A percentile compares a stretch with the other conserved stretches of the same genome.
These are phyloP conservation scores for Lachancea dasiensis DNA, from an alignment of 805 yeast species.

Conservation along the genomic window DNA sequence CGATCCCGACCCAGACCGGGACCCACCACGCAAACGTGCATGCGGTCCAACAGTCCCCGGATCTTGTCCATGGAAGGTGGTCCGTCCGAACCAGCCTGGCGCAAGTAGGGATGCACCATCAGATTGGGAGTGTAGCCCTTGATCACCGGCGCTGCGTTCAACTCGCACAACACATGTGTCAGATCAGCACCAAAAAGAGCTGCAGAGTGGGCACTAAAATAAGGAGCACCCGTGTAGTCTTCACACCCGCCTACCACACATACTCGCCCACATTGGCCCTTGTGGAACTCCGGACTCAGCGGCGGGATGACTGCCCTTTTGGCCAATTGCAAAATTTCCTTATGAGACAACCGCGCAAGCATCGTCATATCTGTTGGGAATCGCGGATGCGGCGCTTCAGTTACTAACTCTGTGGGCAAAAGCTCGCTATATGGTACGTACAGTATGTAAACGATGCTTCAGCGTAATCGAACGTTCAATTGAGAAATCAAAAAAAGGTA, in stretches of 20 bases:
- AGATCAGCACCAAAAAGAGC: slow-evolving; percentile 83
- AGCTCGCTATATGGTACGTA: too few species aligned
- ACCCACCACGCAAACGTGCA: slow-evolving; percentile 82
- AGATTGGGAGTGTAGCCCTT: slow-evolving; percentile 86
- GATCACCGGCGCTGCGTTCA: slow-evolving; percentile 69
- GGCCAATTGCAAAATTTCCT: slow-evolving; percentile 46
- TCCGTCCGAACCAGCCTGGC: slow-evolving; percentile 36
- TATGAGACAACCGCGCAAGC: slow-evolving; percentile 18
- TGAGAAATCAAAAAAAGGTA: too few species aligned
- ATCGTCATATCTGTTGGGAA: background rate
- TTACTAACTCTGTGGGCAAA: too few species aligned
- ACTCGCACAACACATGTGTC: slow-evolving; percentile 84
- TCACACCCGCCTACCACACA: slow-evolving; percentile 91
- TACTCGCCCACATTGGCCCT: slow-evolving; percentile 85
- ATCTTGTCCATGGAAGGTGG: slow-evolving; percentile 51
- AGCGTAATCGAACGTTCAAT: too few species aligned
- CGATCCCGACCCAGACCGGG: slow-evolving; percentile 91
- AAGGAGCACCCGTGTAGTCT: slow-evolving; percentile 97
- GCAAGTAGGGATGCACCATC: slow-evolving; percentile 92
- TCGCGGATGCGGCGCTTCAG: too few species aligned
- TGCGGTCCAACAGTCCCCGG: slow-evolving; percentile 48
- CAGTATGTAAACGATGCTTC: too few species aligned
- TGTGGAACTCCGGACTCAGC: slow-evolving; percentile 60
- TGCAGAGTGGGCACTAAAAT: slow-evolving; percentile 79
- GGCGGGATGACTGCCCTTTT: slow-evolving; percentile 64